Conservation (phyloP, 306 rosid species). For the Sindora glabra region DNA sequence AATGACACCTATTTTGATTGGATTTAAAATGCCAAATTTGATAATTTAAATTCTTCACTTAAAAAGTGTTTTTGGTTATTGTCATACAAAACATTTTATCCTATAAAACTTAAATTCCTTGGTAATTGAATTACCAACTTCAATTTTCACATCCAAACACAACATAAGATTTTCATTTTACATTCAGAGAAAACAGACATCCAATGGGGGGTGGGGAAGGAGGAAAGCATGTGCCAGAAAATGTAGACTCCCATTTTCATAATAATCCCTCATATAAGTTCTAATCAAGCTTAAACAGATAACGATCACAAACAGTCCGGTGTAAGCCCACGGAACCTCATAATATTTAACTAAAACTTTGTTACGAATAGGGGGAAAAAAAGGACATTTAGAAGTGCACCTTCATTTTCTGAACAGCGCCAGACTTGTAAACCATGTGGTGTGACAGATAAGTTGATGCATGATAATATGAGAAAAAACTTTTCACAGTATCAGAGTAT, state of each 20-base stretch:
- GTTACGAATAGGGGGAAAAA: background rate
- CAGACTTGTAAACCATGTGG: slow-evolving; percentile 75
- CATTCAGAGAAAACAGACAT: background rate
- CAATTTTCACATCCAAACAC: no score
- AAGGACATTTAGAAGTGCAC: slow-evolving; percentile 26
- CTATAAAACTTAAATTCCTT: no score
- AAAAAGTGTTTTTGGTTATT: no score
- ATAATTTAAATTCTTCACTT: no score
- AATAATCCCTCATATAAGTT: background rate
- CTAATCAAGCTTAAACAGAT: slow-evolving; percentile 11
- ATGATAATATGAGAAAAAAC: slow-evolving; percentile 63
- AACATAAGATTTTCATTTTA: background rate
- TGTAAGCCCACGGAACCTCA: background rate
- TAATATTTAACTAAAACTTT: background rate
- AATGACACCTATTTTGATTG: no score
- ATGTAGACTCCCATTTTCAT: background rate
- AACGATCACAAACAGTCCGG: background rate
- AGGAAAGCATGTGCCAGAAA: background rate
- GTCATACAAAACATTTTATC: no score
- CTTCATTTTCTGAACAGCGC: slow-evolving; percentile 63
- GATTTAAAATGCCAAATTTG: no score
- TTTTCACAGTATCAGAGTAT: slow-evolving; percentile 52
- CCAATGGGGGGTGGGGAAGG: no score
- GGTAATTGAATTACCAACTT: no score
- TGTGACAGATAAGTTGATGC: slow-evolving; percentile 77